Base-by-base conservation (phyloP, 2,329 filamentous ascomycete genomes). In the Beauveria varroae region DNA sequence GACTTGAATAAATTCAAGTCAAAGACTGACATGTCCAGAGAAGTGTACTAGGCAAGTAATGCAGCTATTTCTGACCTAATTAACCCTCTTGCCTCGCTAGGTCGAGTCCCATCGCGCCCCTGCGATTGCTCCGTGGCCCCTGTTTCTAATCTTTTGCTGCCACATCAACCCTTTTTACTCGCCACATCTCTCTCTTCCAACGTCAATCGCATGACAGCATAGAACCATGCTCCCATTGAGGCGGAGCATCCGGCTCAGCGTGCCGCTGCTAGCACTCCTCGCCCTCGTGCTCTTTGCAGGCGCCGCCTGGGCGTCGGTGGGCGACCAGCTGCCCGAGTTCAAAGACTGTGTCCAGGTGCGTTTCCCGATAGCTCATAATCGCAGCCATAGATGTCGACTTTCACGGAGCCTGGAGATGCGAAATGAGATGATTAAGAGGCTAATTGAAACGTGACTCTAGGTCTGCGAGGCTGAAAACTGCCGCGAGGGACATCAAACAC, bases 321-420 rank as follows among this genome's bases (percentile, higher is more conserved):
- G 95, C 66, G 95, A 99, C 74, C 83, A 86, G 60, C 79, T 96
- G 63, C 91, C 91, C 20, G 92, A 96, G 69, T 99, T 99, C 73
- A 83, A 81, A 71, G 81, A 92, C 73, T 99, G 95, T 73, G 85
- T 98, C 58, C 77, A 91, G 80, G 93, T 96, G 64, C 64, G 67
- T 52, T 51, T 51, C 34, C 12, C 34, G 41, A 10, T 43, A 2
- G 5, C 3, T 16, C 9, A 9, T 16, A 5, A 6, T 37, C 2
- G 34, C 5, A 37, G 34, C 12, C 20, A 18, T 18, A 34, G 18
- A 34, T 30, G 28, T 16, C 6, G 4, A 46, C 41, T 43, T 10
- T 12, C 34, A 16, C 34, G 34, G 14, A 37, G 34, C 34, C 14
- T 37, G 14, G 16, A 14, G 12, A 49, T 20, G 40, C 20, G 5